Base-by-base conservation (phyloP, 495 filamentous ascomycete species). In the Talaromyces proteolyticus region DNA sequence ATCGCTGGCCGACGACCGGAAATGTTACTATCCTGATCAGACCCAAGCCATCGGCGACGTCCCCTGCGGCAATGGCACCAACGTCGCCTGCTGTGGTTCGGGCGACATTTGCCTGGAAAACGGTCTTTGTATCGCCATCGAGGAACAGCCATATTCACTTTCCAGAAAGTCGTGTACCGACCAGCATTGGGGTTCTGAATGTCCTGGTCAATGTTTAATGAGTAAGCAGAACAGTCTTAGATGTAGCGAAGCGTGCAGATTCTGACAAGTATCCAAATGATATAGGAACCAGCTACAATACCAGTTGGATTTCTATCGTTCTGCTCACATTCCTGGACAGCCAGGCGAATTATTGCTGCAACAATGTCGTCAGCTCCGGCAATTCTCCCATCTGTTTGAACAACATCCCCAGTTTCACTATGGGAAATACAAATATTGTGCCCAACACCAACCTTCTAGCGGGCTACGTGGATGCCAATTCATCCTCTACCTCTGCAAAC, bases 51-150 rank as follows among this genome's bases (percentile, higher is more conserved):
- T 4, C 1, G 37, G 42, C 14, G 57, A 64, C 44, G 57, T 59
- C 0, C 63, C 63, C 18, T 66, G 63, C 45, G 57, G 55, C 3
- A 49, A 53, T n/a, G 68, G 74, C 19, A 81, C 81, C 52, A 78
- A 83, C 18, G 75, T 89, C 50, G 76, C 88, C 25, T 90, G 86
- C 68, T 83, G 86, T 29, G 84, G 87, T 57, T 78, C 78, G 58
- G 83, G 80, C 11, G 81, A 85, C 60, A 74, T 94, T 44, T 94
- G 88, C 62, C 62, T 91, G 17, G 51, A 50, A 16, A 67, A 64
- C 47, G 58, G 62, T 2, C 46, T 61, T 44, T 67, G 62, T 44
- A 55, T 60, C 47, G 49, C 52, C n/a, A 52, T 57, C 12, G 49
- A 23, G 8, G 38, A 55, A 3, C 56, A 56, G 25, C 57, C 59